Percentiles rank a stretch among this genome's conserved stretches.
Conservation (phyloP, 1,284 basidiomycete species). For the Caloboletus firmus region DNA sequence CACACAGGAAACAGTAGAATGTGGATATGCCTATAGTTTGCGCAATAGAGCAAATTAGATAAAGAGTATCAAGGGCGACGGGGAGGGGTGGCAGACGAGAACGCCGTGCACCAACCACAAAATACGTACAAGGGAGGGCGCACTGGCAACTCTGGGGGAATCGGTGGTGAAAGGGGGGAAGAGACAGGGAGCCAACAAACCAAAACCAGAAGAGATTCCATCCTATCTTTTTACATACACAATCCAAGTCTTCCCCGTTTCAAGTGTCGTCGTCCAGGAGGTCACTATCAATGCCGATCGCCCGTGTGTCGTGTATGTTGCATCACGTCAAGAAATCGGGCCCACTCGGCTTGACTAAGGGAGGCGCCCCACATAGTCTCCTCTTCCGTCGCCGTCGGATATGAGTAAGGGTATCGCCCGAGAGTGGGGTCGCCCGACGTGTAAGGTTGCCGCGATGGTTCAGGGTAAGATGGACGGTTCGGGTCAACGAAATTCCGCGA, state of each 20-base stretch:
- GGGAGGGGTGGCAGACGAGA: constrained; percentile 5
- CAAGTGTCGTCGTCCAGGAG: constrained; percentile 5
- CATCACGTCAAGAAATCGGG: constrained; percentile 48
- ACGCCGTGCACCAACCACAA: constrained; percentile 21
- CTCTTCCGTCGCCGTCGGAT: constrained; percentile 45
- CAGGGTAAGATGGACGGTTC: constrained; percentile 28
- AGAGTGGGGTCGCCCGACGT: constrained; percentile 26
- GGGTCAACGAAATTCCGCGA: constrained; percentile 30
- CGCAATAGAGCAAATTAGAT: constrained; percentile 13
- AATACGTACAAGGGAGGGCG: constrained; percentile 27
- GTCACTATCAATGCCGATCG: constrained; percentile 30
- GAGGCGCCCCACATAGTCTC: constrained; percentile 58
- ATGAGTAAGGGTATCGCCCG: constrained; percentile 34
- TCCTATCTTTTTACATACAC: constrained; percentile 36
- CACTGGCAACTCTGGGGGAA: constrained; percentile 22
- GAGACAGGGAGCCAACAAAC: constrained; percentile 13
- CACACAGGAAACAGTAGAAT: constrained; percentile 14
- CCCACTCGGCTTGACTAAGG: constrained; percentile 59
- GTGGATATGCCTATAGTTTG: constrained; percentile 25
- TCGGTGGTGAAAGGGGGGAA: not conserved
- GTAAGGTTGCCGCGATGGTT: constrained; percentile 33
- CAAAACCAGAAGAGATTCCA: constrained; percentile 29
- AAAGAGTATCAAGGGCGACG: constrained; percentile 8
- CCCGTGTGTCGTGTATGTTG: constrained; percentile 39
- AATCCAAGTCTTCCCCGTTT: constrained; percentile 17